These are phyloP conservation scores for Clavispora carvajalis DNA, from an alignment of 805 yeast species.

Conservation along the genomic window DNA sequence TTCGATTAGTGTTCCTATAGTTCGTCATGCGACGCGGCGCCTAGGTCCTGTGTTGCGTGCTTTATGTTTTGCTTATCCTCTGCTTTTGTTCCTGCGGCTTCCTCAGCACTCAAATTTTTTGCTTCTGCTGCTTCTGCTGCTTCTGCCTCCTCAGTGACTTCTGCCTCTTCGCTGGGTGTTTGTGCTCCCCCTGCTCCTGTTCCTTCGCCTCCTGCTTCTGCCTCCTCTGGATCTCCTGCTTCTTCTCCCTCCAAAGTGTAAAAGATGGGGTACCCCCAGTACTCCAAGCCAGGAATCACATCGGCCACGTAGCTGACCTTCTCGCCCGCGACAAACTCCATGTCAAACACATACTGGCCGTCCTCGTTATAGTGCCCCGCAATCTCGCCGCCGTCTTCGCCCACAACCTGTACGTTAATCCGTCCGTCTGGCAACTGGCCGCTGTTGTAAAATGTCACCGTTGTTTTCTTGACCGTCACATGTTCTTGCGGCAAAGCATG, in stretches of 20 bases:
- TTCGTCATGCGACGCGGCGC: neutral
- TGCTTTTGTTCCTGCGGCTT: no score
- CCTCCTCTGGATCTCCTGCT: neutral
- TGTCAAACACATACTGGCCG: slow-evolving; percentile 4
- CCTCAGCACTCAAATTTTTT: no score
- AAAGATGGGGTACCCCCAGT: neutral
- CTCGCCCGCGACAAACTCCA: neutral
- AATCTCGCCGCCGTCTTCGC: slow-evolving; percentile 1
- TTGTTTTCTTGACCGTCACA: slow-evolving; percentile 1
- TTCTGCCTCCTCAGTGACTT: neutral
- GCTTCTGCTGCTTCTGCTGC: neutral
- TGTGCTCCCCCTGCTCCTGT: no score
- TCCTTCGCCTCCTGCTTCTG: neutral
- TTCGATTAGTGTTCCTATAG: neutral
- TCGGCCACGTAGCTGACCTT: neutral
- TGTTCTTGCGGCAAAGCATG: neutral
- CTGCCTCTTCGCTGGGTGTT: no score
- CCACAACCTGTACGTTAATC: slow-evolving; percentile 8
- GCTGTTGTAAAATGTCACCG: slow-evolving; percentile 5
- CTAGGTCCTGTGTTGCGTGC: no score
- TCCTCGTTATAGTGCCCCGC: slow-evolving; percentile 5
- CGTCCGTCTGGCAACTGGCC: slow-evolving; percentile 4
- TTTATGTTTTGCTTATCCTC: no score
- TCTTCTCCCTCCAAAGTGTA: neutral
- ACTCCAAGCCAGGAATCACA: neutral